Conservation (phyloP, 1,139 yeast species). For the Suzukiozyma palmioleophila region DNA sequence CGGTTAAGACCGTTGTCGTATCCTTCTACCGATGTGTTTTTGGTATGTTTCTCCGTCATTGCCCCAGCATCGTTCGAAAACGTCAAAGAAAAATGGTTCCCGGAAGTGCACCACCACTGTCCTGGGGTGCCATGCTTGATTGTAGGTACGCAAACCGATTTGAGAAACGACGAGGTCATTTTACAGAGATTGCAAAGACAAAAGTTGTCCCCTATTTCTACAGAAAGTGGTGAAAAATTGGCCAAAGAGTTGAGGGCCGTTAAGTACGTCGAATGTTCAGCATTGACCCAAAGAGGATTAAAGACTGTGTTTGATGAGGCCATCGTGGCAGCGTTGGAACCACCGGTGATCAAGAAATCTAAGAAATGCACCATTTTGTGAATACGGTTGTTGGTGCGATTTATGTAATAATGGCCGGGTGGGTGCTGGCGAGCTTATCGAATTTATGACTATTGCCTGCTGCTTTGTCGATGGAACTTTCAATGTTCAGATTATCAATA, state of each 20-base stretch:
- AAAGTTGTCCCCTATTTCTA: slow-evolving; percentile 79
- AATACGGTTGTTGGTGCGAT: slow-evolving; percentile 6
- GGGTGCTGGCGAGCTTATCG: no score
- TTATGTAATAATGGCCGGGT: not conserved
- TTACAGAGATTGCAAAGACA: slow-evolving; percentile 87
- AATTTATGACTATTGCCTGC: no score
- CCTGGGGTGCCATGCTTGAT: slow-evolving; percentile 96
- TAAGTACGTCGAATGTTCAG: slow-evolving; percentile 95
- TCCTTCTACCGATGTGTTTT: slow-evolving; percentile 94
- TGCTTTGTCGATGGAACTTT: no score
- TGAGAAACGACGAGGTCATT: slow-evolving; percentile 89
- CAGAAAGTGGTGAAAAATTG: slow-evolving; percentile 85
- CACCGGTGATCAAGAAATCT: slow-evolving; percentile 80
- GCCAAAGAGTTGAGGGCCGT: slow-evolving; percentile 94
- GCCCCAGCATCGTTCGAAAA: slow-evolving; percentile 98
- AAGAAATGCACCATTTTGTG: slow-evolving; percentile 80
- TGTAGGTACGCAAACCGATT: slow-evolving; percentile 94
- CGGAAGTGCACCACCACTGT: slow-evolving; percentile 96
- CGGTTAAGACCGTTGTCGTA: slow-evolving; percentile 93
- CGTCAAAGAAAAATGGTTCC: slow-evolving; percentile 97
- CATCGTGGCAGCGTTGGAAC: slow-evolving; percentile 91
- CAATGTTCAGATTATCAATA: no score
- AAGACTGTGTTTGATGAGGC: slow-evolving; percentile 97
- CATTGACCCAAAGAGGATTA: slow-evolving; percentile 93
- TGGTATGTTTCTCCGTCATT: slow-evolving; percentile 91